Base-by-base conservation (phyloP, 2,329 filamentous ascomycete genomes). In the Periconia digitata region DNA sequence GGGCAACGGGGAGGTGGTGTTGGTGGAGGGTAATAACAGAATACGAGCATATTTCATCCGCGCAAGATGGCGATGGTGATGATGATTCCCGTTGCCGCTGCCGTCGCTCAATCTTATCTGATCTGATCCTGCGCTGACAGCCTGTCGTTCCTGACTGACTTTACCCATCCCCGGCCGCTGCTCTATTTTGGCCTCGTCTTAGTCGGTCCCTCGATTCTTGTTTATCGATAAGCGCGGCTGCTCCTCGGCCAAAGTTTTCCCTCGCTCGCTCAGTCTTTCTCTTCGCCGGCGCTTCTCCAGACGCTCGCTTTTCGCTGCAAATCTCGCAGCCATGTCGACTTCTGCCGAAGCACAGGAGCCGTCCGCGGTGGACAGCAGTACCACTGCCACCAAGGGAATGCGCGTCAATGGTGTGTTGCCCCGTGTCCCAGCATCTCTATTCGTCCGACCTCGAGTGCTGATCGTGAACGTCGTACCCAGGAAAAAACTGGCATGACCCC, bases 401-500 rank as follows among this genome's bases (percentile, higher is more conserved):
- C 87, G 90, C 62, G 87, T 87, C 72, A 96, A 95, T 77, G 90
- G 90, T 92, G 77, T 55, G 75, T 62, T 17, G 18, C 15, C 34
- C 7, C 10, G 29, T 17, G 21, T 15, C 20, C 15, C 18, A 12
- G 15, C 16, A 21, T 35, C 29, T 44, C 43, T 27, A 42, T 38
- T 34, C 32, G 43, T 40, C 34, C 18, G 45, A 22, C 48, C 32
- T 23, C 27, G 36, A 47, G 45, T 35, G 42, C 37, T 38, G 17
- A 49, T 38, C 56, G 62, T 36, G 59, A 55, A 39, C 27, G 48
- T 20, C 54, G 44, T 46, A 37, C 27, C n/a, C 67, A 96, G 94
- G 94, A 69, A 96, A 97, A 77, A 89, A 95, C 77, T 99, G 94
- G 94, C 91, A 95, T 70, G 78, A 81, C 44, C 79, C 82, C 22